These are phyloP conservation scores for Ogataea degrootiae DNA, from an alignment of 805 yeast genomes.

Conservation along the genomic window DNA sequence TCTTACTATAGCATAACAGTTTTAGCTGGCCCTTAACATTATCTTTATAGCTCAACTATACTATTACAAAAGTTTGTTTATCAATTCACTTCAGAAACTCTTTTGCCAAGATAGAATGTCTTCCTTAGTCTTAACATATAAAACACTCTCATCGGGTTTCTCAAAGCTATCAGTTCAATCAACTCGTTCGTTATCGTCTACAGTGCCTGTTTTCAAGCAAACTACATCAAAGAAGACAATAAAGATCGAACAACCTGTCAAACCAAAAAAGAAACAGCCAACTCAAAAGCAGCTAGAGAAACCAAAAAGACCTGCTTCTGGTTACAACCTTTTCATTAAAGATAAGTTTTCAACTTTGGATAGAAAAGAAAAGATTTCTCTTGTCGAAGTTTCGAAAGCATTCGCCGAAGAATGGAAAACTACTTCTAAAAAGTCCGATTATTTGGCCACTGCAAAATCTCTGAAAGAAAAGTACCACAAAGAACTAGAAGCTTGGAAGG, in stretches of 20 bases:
- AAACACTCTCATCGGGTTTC: neutral
- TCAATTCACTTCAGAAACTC: too few species aligned
- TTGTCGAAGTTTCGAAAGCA: constrained; percentile 5
- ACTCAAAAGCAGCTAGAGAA: constrained; percentile 11
- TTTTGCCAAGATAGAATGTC: too few species aligned
- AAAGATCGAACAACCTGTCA: constrained; percentile 4
- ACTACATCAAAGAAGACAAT: constrained; percentile 7
- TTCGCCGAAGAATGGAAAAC: constrained; percentile 20
- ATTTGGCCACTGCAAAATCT: constrained; percentile 1
- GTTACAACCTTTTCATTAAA: constrained; percentile 15
- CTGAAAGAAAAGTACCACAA: constrained; percentile 7
- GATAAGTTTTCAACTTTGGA: constrained; percentile 8
- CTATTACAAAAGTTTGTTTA: too few species aligned
- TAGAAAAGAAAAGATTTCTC: constrained; percentile 1
- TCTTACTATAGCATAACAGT: too few species aligned
- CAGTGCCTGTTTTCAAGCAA: constrained; percentile 10
- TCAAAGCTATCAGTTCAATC: constrained; percentile 1
- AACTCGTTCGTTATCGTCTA: constrained; percentile 7
- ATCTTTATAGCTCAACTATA: too few species aligned
- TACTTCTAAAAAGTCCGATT: constrained; percentile 15
- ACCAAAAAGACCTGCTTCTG: constrained; percentile 18
- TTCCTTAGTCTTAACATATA: too few species aligned
- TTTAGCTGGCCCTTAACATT: too few species aligned
- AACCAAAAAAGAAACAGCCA: constrained; percentile 2
- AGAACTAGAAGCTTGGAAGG: constrained; percentile 21